Conservation (phyloP, 2,329 filamentous ascomycete genomes). For the Dissoconium aciculare region DNA sequence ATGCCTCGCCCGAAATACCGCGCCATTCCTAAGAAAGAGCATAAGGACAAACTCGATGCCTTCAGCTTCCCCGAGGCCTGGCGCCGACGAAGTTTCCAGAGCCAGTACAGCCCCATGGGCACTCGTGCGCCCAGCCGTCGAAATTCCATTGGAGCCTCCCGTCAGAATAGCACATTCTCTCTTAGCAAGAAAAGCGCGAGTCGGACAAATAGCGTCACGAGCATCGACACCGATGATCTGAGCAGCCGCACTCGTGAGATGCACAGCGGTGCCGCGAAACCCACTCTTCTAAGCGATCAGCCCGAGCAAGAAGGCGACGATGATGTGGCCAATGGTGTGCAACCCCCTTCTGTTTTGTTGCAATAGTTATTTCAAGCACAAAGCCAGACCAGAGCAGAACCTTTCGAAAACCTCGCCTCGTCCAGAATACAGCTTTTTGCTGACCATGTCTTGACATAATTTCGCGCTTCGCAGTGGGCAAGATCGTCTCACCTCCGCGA, state of each 20-base stretch:
- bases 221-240: constrained; percentile 11
- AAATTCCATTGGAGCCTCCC: constrained; percentile 9
- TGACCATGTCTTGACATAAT: too few species aligned
- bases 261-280: constrained; percentile 11
- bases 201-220: constrained; percentile 14
- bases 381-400: too few species aligned
- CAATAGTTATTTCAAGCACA: too few species aligned
- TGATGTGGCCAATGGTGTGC: constrained; percentile 34
- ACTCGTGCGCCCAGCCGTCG: constrained; percentile 30
- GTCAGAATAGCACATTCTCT: constrained; percentile 19
- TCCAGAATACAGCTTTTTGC: too few species aligned
- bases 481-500: too few species aligned
- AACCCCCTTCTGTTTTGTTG: too few species aligned
- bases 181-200: too few species aligned
- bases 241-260: constrained; percentile 8
- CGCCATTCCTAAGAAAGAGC: constrained; percentile 33
- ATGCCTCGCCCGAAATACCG: constrained; percentile 38
- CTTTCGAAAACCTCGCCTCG: too few species aligned
- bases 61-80: constrained; percentile 35
- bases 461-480: too few species aligned
- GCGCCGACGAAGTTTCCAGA: constrained; percentile 31
- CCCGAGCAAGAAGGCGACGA: constrained; percentile 32
- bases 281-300: constrained; percentile 21
- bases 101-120: constrained; percentile 36
- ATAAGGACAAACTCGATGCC: constrained; percentile 35